Evolutionary conservation across 1,284 basidiomycete species (phyloP), one percentile per base, ranked within the genome.

Genomic region (Naganishia albida): DNA sequence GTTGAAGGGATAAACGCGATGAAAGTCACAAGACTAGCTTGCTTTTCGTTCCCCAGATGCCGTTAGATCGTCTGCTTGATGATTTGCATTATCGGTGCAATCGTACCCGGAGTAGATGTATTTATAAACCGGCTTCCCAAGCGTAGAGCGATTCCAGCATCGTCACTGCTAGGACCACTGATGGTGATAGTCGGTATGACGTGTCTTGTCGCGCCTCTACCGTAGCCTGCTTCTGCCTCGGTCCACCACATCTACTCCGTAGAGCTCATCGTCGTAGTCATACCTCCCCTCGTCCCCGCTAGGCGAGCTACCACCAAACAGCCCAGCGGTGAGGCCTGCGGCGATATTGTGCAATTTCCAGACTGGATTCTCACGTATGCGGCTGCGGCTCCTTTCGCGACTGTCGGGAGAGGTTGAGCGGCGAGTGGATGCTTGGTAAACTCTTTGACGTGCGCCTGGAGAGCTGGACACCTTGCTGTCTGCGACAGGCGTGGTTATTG

Each of bases 191-290:
- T 44, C 43, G 18, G 7, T 23, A 6, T 23, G 20, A 4, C 48
- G n/a, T 28, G 25, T 49, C 13, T 23, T 20, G 48, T 20, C 16
- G 13, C 52, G 16, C 43, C 8, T 7, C 44, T 25, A 60, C 16
- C 56, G 56, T 6, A 50, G 4, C 20, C 56, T n/a, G 7, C 46
- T 40, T 20, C 56, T 60, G 12, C 56, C 56, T 23, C 56, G n/a
- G 7, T 60, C 56, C n/a, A 60, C 56, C 4, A 60, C 44, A 50
- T 60, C 56, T 16, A 60, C 34, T 12, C 56, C 56, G 26, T 60
- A 60, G 2, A 60, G 56, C 30, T 49, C 25, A 34, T 60, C 56
- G 26, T 49, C 56, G 38, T 60, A 25, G 18, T 60, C 56, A 16
- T 40, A 60, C 38, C 13, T 39, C 38, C 23, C 53, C 34, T 28